These are phyloP conservation scores for Tuber indicum DNA, from an alignment of 495 filamentous ascomycete species.

Conservation along the genomic window DNA sequence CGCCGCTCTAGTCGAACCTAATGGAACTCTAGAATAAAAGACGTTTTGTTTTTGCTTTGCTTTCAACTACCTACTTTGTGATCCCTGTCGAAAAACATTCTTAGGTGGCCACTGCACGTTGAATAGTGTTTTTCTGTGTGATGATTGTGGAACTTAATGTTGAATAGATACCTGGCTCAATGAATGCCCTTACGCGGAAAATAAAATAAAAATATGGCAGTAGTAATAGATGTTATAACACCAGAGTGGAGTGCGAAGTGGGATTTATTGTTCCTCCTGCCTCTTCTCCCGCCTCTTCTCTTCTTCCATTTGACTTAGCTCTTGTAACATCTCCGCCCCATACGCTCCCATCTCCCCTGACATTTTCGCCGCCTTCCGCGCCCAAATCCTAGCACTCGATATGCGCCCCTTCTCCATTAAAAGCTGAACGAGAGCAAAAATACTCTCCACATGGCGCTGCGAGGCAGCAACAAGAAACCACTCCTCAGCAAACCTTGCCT, in stretches of 20 bases:
- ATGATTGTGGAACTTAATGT: constrained; percentile 1
- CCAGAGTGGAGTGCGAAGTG: neutral
- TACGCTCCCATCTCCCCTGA: constrained; percentile 15
- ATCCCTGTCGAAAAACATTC: constrained; percentile 4
- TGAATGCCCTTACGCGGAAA: neutral
- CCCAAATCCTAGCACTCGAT: constrained; percentile 18
- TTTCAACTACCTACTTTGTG: neutral
- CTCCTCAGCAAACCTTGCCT: constrained; percentile 22
- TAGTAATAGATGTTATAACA: constrained; percentile 6
- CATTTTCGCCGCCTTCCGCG: constrained; percentile 12
- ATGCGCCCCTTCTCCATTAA: constrained; percentile 12
- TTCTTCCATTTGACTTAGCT: constrained; percentile 4
- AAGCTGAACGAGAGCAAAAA: constrained; percentile 19
- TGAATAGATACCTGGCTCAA: neutral
- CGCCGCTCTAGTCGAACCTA: constrained; percentile 6
- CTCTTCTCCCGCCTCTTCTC: constrained; percentile 3
- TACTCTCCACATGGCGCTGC: constrained; percentile 22
- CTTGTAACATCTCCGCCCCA: constrained; percentile 14
- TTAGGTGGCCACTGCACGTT: constrained; percentile 6
- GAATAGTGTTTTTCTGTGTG: constrained; percentile 16
- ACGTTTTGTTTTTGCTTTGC: constrained; percentile 11
- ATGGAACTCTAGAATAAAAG: constrained; percentile 10
- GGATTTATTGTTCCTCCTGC: constrained; percentile 11
- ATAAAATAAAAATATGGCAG: constrained; percentile 14
- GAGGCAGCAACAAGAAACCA: constrained; percentile 32